Conservation (phyloP, 2,329 filamentous ascomycete species). For the Fusarium sp. region DNA sequence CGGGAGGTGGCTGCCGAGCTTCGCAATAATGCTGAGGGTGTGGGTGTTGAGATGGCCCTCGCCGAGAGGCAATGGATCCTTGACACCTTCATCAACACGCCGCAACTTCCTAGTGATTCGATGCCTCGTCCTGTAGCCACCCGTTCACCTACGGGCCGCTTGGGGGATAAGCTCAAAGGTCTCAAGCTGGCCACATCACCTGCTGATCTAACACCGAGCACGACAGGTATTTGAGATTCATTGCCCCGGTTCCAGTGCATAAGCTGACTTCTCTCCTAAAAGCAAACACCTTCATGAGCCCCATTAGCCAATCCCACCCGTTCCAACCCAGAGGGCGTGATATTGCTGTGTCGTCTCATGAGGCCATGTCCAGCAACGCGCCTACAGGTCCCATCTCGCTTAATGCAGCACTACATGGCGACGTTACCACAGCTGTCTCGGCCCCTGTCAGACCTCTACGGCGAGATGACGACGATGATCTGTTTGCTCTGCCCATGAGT, state of each 20-base stretch:
- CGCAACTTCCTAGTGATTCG: conserved; percentile 32
- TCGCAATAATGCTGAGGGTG: conserved; percentile 79
- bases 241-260: conserved; percentile 22
- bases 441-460: conserved; percentile 31
- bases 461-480: conserved; percentile 72
- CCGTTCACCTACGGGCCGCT: conserved; percentile 73
- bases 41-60: conserved; percentile 85
- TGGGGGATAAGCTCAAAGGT: conserved; percentile 84
- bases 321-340: conserved; percentile 49
- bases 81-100: conserved; percentile 70
- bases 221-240: conserved; percentile 58
- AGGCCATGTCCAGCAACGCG: conserved; percentile 45
- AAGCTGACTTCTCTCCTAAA: conserved; percentile 11
- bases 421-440: conserved; percentile 30
- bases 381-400: conserved; percentile 49
- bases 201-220: conserved; percentile 67
- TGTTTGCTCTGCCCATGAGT: conserved; percentile 89
- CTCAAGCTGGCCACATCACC: conserved; percentile 81
- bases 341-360: conserved; percentile 53
- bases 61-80: conserved; percentile 89
- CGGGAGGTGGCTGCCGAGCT: conserved; percentile 81
- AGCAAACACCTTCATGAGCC: conserved; percentile 53
- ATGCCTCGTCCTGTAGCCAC: conserved; percentile 63
- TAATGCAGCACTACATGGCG: conserved; percentile 48
- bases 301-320: conserved; percentile 50